Conservation (phyloP, 163 green algal genomes). For the Chlorella variabilis region DNA sequence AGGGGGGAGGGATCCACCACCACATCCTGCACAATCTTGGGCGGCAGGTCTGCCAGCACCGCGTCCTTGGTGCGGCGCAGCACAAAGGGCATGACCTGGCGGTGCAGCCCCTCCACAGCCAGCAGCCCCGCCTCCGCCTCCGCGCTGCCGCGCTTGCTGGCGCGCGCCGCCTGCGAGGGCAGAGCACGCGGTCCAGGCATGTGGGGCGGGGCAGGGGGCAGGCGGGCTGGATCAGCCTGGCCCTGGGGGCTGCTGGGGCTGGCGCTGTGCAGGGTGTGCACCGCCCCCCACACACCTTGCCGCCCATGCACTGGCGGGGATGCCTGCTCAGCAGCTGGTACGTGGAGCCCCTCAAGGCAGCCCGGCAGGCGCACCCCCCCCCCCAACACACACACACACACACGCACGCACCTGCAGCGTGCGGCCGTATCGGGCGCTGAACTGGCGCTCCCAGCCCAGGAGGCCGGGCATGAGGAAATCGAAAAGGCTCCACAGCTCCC, state of each 20-base stretch:
- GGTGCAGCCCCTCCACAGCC: slow-evolving; percentile 89
- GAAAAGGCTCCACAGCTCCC: slow-evolving; percentile 98
- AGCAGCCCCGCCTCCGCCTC: slow-evolving; percentile 86
- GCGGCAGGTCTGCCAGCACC: slow-evolving; percentile 96
- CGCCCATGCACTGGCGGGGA: too few relatives aligned
- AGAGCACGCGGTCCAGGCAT: neutral
- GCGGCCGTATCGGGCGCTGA: slow-evolving; percentile 68
- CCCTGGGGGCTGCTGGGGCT: too few relatives aligned
- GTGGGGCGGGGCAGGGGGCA: neutral
- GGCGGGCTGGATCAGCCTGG: too few relatives aligned
- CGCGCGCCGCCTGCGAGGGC: slow-evolving; percentile 48
- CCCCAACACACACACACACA: neutral
- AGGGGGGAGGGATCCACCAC: slow-evolving; percentile 52
- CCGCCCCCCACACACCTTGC: too few relatives aligned
- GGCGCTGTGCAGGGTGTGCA: too few relatives aligned
- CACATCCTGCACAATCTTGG: slow-evolving; percentile 93
- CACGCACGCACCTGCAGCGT: slow-evolving; percentile 48
- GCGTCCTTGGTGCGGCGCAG: slow-evolving; percentile 94
- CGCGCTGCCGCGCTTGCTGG: slow-evolving; percentile 70
- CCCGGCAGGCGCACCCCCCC: too few relatives aligned
- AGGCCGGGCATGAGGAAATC: slow-evolving; percentile 99
- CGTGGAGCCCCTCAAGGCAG: too few relatives aligned
- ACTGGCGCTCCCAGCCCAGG: slow-evolving; percentile 81
- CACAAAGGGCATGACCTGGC: slow-evolving; percentile 96
- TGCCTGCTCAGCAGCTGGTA: too few relatives aligned